phyloP scores from a whole-genome alignment of 176 grass and related monocot genomes.

The Elaeis guineensis region DNA sequence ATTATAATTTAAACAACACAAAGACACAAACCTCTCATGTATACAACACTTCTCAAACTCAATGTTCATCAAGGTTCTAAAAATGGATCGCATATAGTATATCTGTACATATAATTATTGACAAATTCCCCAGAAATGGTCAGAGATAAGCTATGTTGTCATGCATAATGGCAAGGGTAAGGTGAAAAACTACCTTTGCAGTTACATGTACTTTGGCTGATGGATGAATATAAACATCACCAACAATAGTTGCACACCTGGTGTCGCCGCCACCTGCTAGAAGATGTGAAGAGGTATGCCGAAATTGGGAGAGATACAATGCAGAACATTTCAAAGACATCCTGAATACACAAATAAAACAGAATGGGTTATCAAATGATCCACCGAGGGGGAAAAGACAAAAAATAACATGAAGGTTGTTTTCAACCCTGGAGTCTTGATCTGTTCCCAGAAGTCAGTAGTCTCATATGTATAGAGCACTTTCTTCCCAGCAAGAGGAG shows the following conservation, averaged over 20 bases:
- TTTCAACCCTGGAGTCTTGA: slow-evolving; percentile 90
- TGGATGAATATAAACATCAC: slow-evolving; percentile 97
- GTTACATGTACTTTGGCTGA: slow-evolving; percentile 94
- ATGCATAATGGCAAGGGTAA: no score
- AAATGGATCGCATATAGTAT: no score
- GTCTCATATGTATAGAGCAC: slow-evolving; percentile 90
- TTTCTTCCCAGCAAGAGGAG: slow-evolving; percentile 92
- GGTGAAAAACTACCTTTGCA: slow-evolving; percentile 62
- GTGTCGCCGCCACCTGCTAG: slow-evolving; percentile 73
- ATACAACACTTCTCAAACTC: no score
- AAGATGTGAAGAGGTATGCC: slow-evolving; percentile 64
- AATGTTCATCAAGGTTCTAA: no score
- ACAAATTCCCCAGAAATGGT: no score
- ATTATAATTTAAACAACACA: no score
- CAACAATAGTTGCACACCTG: slow-evolving; percentile 56
- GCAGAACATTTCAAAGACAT: slow-evolving; percentile 96
- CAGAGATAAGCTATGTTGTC: no score
- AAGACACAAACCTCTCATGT: no score
- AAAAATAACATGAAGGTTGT: not conserved
- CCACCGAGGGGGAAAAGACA: not conserved
- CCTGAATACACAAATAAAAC: slow-evolving; percentile 35
- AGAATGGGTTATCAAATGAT: slow-evolving; percentile 12
- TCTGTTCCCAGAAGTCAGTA: slow-evolving; percentile 96
- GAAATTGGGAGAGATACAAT: slow-evolving; percentile 83
- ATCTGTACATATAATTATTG: no score